Evolutionary conservation across 345 rosid genomes (phyloP).

Genomic region (Eucalyptus rudis): DNA sequence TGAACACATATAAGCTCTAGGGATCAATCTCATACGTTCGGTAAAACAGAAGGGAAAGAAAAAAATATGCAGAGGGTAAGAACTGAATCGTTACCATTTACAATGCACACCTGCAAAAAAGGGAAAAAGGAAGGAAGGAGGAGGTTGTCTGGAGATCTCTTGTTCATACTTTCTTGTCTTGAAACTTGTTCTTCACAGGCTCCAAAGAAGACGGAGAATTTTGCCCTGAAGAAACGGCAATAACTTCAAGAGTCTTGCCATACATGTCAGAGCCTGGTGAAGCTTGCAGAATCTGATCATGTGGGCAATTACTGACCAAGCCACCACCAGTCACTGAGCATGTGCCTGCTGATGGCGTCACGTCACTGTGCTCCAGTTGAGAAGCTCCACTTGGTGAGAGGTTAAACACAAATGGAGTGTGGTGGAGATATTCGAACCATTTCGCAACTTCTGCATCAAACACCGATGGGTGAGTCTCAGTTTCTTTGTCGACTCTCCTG

Average conservation of each 20-base stretch:
- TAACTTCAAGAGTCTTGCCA: background rate
- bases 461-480: background rate
- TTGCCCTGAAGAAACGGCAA: background rate
- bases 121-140: background rate
- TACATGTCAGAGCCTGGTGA: background rate
- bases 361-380: background rate
- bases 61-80: background rate
- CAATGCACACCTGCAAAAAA: background rate
- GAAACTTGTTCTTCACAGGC: background rate
- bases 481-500: background rate
- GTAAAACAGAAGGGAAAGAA: background rate
- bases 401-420: background rate
- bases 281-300: background rate
- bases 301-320: background rate
- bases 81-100: background rate
- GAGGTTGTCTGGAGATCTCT: background rate
- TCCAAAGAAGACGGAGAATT: background rate
- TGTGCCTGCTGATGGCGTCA: background rate
- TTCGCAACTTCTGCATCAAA: background rate
- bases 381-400: background rate
- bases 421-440: background rate
- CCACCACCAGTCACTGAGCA: background rate
- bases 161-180: background rate
- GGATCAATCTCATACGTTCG: background rate
- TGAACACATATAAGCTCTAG: background rate